Conservation (phyloP, 2,329 filamentous ascomycete genomes). For the Aspergillus uvarum region DNA sequence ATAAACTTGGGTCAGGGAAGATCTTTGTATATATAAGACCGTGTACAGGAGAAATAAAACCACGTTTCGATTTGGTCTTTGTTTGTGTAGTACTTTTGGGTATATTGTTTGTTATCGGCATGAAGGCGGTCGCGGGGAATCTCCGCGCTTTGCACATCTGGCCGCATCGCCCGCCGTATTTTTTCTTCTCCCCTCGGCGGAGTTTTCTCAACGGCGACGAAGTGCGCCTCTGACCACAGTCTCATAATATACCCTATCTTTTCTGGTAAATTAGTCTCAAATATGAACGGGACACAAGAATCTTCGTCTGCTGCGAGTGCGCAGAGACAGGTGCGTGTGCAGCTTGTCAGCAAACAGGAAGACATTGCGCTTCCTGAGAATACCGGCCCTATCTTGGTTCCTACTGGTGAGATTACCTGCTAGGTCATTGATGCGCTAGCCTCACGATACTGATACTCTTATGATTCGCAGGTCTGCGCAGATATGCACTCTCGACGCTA, state of each 20-base stretch:
- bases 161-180: constrained; percentile 44
- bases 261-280: constrained; percentile 4
- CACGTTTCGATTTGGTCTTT: too few species aligned
- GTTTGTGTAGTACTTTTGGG: neutral
- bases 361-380: constrained; percentile 56
- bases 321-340: constrained; percentile 54
- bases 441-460: constrained; percentile 15
- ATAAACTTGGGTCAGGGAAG: neutral
- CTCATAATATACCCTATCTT: neutral
- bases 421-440: neutral
- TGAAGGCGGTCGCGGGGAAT: constrained; percentile 19
- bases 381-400: constrained; percentile 57
- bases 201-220: constrained; percentile 23
- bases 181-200: constrained; percentile 32
- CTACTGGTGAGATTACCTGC: constrained; percentile 49
- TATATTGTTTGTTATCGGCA: neutral
- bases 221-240: constrained; percentile 4
- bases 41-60: neutral
- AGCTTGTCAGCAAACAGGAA: constrained; percentile 53
- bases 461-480: constrained; percentile 49
- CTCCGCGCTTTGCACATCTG: constrained; percentile 40
- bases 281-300: constrained; percentile 29
- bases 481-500: constrained; percentile 62
- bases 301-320: constrained; percentile 19
- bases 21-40: constrained; percentile 4